These are phyloP conservation scores for Ambrosia artemisiifolia DNA, from an alignment of 129 eudicot species.

Conservation along the genomic window DNA sequence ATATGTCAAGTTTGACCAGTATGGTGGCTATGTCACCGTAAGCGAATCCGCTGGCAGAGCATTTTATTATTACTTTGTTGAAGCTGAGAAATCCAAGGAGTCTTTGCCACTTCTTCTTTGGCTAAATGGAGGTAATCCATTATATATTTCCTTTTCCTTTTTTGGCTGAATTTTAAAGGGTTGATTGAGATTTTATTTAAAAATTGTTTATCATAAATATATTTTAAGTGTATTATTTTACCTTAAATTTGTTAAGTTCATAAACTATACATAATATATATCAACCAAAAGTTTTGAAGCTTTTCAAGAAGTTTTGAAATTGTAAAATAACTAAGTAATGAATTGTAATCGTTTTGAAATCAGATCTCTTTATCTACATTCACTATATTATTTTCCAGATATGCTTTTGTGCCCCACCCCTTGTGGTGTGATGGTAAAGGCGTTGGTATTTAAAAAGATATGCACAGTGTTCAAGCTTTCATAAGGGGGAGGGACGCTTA, in stretches of 20 bases:
- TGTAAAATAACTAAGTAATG: too few species aligned
- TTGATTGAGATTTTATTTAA: background rate
- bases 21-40: constrained; percentile 79
- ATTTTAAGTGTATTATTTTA: too few species aligned
- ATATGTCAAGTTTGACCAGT: constrained; percentile 50
- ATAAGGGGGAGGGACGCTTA: too few species aligned
- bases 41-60: constrained; percentile 57
- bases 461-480: too few species aligned
- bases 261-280: too few species aligned
- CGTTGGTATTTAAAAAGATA: too few species aligned
- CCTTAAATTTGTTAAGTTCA: too few species aligned
- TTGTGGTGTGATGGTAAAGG: too few species aligned
- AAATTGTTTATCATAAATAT: background rate
- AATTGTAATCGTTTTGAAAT: constrained; percentile 16
- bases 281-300: constrained; percentile 16
- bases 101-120: constrained; percentile 85
- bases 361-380: constrained; percentile 29
- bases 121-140: constrained; percentile 90
- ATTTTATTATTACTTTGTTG: constrained; percentile 78
- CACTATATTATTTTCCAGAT: background rate
- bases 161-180: background rate
- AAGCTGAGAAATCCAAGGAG: constrained; percentile 42
- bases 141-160: too few species aligned
- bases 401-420: too few species aligned
- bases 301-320: constrained; percentile 13